Conservation (phyloP, 2,329 filamentous ascomycete genomes). For the Phialophora verrucosa region DNA sequence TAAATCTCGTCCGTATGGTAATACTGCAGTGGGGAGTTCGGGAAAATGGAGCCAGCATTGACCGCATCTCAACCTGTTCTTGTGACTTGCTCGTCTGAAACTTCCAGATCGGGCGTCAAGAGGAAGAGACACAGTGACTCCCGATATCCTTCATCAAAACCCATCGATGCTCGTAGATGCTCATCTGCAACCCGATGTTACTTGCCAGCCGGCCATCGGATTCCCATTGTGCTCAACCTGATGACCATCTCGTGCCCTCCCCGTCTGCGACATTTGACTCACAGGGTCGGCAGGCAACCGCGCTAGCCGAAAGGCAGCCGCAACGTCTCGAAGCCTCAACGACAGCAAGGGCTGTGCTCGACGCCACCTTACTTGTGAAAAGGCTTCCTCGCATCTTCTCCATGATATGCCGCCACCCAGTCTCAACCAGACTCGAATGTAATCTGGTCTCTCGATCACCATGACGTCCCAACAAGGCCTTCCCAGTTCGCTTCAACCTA, state of each 20-base stretch:
- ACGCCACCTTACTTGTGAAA: constrained; percentile 1
- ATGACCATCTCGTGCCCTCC: not conserved
- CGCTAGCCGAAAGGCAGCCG: constrained; percentile 20
- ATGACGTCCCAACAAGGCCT: constrained; percentile 6
- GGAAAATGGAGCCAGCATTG: not conserved
- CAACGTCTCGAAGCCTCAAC: constrained; percentile 17
- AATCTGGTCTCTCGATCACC: constrained; percentile 3
- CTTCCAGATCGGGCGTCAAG: not conserved
- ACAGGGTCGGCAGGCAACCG: constrained; percentile 25
- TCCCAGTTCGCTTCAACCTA: not conserved
- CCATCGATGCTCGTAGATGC: not conserved
- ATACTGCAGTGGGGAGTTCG: not conserved
- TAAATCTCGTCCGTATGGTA: not conserved
- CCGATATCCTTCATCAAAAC: not conserved
- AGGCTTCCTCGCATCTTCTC: constrained; percentile 1
- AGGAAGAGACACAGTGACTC: not conserved
- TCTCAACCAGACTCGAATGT: not conserved
- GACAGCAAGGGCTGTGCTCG: constrained; percentile 19
- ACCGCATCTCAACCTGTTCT: not conserved
- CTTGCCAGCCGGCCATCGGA: not conserved
- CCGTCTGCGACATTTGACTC: constrained; percentile 9
- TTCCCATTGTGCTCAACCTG: not conserved
- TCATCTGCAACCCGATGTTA: not conserved
- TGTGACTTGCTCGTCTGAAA: constrained; percentile 6
- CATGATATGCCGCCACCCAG: not conserved